Conservation (phyloP, 768 basidiomycete genomes). For the Phanerodontia chrysosporium region DNA sequence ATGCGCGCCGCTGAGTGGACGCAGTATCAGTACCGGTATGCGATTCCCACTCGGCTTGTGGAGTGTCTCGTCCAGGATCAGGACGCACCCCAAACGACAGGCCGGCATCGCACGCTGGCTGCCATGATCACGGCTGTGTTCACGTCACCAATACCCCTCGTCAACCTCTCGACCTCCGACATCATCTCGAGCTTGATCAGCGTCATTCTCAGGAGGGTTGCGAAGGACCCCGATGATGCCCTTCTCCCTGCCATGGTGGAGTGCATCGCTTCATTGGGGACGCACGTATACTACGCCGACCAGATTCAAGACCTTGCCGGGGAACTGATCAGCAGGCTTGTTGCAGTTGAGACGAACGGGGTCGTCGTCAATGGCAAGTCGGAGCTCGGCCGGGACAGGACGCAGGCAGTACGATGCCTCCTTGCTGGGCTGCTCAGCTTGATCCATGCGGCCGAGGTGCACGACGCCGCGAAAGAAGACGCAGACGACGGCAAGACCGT, state of each 20-base stretch:
- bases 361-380: constrained; percentile 35
- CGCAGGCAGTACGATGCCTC: constrained; percentile 66
- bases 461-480: constrained; percentile 31
- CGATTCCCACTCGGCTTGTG: constrained; percentile 79
- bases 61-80: constrained; percentile 67
- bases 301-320: constrained; percentile 91
- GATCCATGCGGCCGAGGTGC: constrained; percentile 56
- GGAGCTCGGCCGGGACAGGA: constrained; percentile 38
- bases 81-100: constrained; percentile 42
- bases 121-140: constrained; percentile 83
- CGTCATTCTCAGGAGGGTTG: constrained; percentile 66
- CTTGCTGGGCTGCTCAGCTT: constrained; percentile 69
- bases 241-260: constrained; percentile 66
- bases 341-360: constrained; percentile 65
- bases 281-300: constrained; percentile 93
- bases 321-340: constrained; percentile 74
- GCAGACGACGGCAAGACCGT: constrained; percentile 18
- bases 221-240: constrained; percentile 56
- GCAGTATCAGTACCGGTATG: constrained; percentile 91
- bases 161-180: constrained; percentile 90
- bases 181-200: constrained; percentile 75
- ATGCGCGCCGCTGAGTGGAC: constrained; percentile 80
- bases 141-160: constrained; percentile 73
- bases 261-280: constrained; percentile 79
- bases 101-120: constrained; percentile 58